A percentile compares a stretch with the other conserved stretches of the same genome.
phyloP scores from a whole-genome alignment of 257 asterid genomes.

The Capsicum chinense region DNA sequence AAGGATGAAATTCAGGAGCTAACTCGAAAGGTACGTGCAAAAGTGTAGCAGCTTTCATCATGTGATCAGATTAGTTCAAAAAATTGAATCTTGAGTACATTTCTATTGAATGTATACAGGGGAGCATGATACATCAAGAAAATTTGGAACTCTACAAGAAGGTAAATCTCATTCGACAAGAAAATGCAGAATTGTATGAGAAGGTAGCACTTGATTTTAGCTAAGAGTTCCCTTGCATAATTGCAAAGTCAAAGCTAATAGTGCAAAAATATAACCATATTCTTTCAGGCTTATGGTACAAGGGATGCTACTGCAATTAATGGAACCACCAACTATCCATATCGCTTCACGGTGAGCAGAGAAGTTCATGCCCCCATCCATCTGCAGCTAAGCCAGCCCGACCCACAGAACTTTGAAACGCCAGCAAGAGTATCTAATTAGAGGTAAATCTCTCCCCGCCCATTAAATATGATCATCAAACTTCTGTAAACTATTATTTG shows the following conservation, averaged over 20 bases:
- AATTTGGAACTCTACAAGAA: slow-evolving; percentile 82
- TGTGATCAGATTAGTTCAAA: background rate
- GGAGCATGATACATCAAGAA: slow-evolving; percentile 66
- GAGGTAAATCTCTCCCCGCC: too few relatives aligned
- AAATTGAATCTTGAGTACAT: background rate
- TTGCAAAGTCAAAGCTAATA: background rate
- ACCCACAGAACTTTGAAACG: slow-evolving; percentile 36
- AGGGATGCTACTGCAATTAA: slow-evolving; percentile 45
- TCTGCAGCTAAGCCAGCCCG: slow-evolving; percentile 71
- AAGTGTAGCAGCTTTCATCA: background rate
- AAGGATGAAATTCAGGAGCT: slow-evolving; percentile 70
- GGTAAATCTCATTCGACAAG: slow-evolving; percentile 66
- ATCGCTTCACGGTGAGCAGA: slow-evolving; percentile 36
- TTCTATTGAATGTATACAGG: slow-evolving; percentile 45
- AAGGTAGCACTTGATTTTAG: slow-evolving; percentile 44
- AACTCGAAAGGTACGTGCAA: slow-evolving; percentile 55
- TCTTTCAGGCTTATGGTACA: slow-evolving; percentile 58
- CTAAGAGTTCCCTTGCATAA: background rate
- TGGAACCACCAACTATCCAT: slow-evolving; percentile 40
- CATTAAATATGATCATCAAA: background rate
- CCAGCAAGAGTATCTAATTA: slow-evolving; percentile 30
- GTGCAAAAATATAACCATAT: background rate
- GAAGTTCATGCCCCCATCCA: slow-evolving; percentile 44
- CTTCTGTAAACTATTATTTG: background rate
- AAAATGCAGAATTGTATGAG: slow-evolving; percentile 48